Base-by-base conservation (phyloP, 2,329 filamentous ascomycete species). In the Intubia oerlemansii region DNA sequence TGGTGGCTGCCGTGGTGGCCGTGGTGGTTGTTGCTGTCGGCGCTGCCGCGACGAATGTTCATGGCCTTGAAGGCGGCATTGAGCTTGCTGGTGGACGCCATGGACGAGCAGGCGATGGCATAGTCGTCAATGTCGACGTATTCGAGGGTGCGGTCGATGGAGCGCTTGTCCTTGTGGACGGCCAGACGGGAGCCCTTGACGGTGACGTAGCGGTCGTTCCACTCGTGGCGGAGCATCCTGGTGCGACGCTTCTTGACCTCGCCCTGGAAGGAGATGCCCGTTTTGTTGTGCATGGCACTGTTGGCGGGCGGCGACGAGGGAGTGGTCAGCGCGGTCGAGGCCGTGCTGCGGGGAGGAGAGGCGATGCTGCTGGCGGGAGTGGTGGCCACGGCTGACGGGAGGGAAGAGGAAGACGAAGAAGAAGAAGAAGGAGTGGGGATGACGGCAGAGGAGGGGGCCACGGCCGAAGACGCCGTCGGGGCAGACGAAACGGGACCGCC, bases 171-270 rank as follows among this genome's bases (percentile, higher is more conserved):
- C 43, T 74, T 70, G 57, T 84, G 78, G 65, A 85, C 75, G 31
- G 75, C 71, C 21, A 80, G 60, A 17, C 67, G 65, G 16, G 71
- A 79, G 33, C 75, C 75, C 42, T 72, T 71, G 37, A 93, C 72
- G 16, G 79, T 81, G 48, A 88, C 90, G 55, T 85, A 88, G 40
- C 81, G 75, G 47, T 90, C 79, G 44, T 82, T 70, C 84, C 84
- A 93, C 54, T 93, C 84, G 49, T 91, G 79, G 24, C 81, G 78
- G 35, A 92, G 66, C 57, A 92, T 71, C 44, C 71, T 72, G 19
- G 76, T 90, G 55, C 81, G 81, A 45, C 85, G 79, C 60, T 91
- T 92, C 60, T 81, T 84, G 70, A 98, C 91, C 50, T 73, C 82
- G 2, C 88, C 88, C 28, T 78, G 67, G 49, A 84, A 79, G 19